phyloP scores from a whole-genome alignment of 2,329 filamentous ascomycete species.

The Fusarium sp. region DNA sequence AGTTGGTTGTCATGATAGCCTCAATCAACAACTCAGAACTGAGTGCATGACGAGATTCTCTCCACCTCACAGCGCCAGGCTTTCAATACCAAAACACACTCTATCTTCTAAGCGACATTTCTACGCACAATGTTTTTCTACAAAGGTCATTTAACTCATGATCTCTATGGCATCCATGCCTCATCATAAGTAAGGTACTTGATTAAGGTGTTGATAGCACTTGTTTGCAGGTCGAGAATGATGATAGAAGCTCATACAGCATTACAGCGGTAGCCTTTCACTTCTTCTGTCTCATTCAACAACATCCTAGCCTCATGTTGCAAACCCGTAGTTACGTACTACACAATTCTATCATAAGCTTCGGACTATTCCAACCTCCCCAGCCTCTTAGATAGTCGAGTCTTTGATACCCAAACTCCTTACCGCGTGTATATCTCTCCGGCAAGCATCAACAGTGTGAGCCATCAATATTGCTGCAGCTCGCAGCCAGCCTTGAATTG shows the following conservation, averaged over 20 bases:
- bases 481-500: not conserved
- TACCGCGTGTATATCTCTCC: not conserved
- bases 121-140: not conserved
- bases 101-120: not conserved
- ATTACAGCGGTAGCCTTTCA: not conserved
- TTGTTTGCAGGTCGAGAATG: not conserved
- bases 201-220: slow-evolving; percentile 1
- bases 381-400: slow-evolving; percentile 22
- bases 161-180: not conserved
- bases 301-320: not conserved
- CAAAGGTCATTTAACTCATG: not conserved
- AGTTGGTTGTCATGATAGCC: slow-evolving; percentile 10
- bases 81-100: not conserved
- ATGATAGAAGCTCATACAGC: not conserved
- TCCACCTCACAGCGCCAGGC: not conserved
- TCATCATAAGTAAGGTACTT: too few species aligned
- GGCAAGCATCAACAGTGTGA: not conserved
- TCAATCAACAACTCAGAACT: slow-evolving; percentile 6
- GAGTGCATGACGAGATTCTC: not conserved
- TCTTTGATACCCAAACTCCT: not conserved
- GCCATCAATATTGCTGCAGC: slow-evolving; percentile 8
- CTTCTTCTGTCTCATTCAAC: not conserved
- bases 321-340: not conserved
- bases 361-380: slow-evolving; percentile 17
- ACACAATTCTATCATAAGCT: slow-evolving; percentile 2